phyloP scores from a whole-genome alignment of 83 land plant species.

The Diphasiastrum complanatum region DNA sequence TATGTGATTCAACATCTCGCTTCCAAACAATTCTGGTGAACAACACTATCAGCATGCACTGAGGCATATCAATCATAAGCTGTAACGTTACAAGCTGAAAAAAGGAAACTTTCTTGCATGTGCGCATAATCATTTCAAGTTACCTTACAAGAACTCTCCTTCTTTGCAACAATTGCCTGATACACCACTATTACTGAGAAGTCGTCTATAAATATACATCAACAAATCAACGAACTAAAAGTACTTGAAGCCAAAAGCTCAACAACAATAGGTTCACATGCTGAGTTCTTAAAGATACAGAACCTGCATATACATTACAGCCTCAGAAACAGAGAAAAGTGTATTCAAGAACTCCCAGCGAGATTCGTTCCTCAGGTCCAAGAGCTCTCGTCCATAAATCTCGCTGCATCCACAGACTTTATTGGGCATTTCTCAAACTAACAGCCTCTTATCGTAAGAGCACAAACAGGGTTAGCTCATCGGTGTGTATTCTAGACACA shows the following conservation, averaged over 20 bases:
- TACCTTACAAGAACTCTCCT: too few species aligned
- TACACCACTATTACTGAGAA: too few species aligned
- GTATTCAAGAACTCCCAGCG: slow-evolving; percentile 98
- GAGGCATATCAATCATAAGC: too few species aligned
- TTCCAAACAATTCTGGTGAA: too few species aligned
- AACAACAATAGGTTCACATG: background rate
- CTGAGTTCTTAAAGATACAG: background rate
- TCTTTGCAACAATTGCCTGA: too few species aligned
- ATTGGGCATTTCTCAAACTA: background rate
- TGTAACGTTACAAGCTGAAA: too few species aligned
- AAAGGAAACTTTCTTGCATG: too few species aligned
- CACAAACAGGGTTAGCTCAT: background rate
- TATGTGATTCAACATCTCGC: too few species aligned
- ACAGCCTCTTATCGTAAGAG: slow-evolving; percentile 9
- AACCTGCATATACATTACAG: slow-evolving; percentile 96
- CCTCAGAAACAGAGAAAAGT: slow-evolving; percentile 92
- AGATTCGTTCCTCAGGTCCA: slow-evolving; percentile 84
- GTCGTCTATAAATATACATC: background rate
- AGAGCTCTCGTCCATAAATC: slow-evolving; percentile 92
- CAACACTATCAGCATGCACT: too few species aligned
- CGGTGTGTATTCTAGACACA: background rate
- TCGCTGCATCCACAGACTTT: slow-evolving; percentile 48
- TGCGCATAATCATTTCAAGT: too few species aligned
- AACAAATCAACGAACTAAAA: background rate
- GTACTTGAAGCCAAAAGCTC: background rate